A percentile compares a stretch with the other conserved stretches of the same genome.
Evolutionary conservation across 495 filamentous ascomycete genomes (phyloP).

Genomic region (Darksidea phi): DNA sequence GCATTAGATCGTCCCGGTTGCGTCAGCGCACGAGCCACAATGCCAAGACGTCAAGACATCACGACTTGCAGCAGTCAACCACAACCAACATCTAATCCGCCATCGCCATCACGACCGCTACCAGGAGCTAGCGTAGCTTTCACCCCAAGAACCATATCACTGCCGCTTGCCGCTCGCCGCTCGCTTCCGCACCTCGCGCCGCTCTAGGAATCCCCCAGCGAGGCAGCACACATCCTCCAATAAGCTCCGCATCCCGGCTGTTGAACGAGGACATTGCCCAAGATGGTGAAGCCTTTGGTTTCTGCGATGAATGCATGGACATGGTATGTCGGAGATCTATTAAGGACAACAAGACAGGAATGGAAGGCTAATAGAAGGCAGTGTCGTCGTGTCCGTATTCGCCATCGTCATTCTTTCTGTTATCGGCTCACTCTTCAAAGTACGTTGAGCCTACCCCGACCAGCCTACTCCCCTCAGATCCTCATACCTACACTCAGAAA

Average conservation of each 20-base stretch:
- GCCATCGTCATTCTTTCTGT: constrained; percentile 84
- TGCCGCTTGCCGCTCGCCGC: no score
- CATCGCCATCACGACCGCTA: no score
- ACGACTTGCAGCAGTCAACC: no score
- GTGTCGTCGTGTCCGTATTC: constrained; percentile 83
- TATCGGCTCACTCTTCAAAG: constrained; percentile 75
- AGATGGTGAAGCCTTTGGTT: constrained; percentile 83
- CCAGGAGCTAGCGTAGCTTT: no score
- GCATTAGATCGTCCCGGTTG: no score
- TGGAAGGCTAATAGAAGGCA: constrained; percentile 39
- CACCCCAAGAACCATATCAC: no score
- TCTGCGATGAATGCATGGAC: constrained; percentile 89
- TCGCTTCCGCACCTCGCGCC: no score
- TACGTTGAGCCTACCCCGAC: constrained; percentile 41
- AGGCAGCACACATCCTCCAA: neutral
- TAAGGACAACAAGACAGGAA: neutral
- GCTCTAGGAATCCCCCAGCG: no score
- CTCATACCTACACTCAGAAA: neutral
- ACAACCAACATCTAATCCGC: no score
- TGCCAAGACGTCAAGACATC: no score
- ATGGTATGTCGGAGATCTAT: constrained; percentile 56
- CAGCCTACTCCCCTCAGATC: neutral
- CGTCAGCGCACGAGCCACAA: no score
- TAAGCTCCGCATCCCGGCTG: constrained; percentile 10
- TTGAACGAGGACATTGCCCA: constrained; percentile 40